Evolutionary conservation across 139 green algal genomes (phyloP), one percentile per base, ranked within the genome.

Genomic region (Chlorella sorokiniana): DNA sequence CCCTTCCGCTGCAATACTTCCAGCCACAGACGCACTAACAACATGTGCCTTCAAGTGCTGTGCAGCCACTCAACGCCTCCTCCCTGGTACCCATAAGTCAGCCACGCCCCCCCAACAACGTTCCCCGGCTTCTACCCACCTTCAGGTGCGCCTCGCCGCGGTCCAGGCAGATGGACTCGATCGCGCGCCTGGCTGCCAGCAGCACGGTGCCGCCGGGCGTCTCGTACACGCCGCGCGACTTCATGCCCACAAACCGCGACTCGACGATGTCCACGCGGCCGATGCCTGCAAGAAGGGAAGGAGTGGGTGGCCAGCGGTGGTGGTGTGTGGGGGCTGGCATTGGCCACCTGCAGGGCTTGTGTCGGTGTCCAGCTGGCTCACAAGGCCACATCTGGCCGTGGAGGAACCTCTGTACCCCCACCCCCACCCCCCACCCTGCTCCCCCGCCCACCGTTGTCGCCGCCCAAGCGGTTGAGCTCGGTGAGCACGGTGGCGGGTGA

Each of bases 161-260:
- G 88, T 99, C 96, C 40, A 98, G 86, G 59, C 85, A 93, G 79
- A 98, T 94, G 73, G 84, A 93, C 92, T 98, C 95, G 14, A 98
- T 94, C 41, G 91, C 95, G 68, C 95, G 86, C 86, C 92, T 91
- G 0, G 96, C 96, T 7, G 89, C 72, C 38, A 98, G 83, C 69
- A 99, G 87, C 52, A 99, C 89, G 69, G 97, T 99, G 77, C 97
- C 97, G 38, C 97, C 97, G 25, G 97, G 97, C 0, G 97, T 99
- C 91, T 99, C 97, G 84, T 99, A 99, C 88, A 99, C 97, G 54
- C 96, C 96, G 38, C 95, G 87, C 25, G 85, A 92, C 90, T 97
- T 96, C 95, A 98, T 98, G 78, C 96, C 96, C 68, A 99, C 96
- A 82, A 98, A 99, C n/a, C 97, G 91, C 23, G 85, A 94, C 94